phyloP scores from a whole-genome alignment of 2,329 filamentous ascomycete species.

The Colletotrichum lentis region DNA sequence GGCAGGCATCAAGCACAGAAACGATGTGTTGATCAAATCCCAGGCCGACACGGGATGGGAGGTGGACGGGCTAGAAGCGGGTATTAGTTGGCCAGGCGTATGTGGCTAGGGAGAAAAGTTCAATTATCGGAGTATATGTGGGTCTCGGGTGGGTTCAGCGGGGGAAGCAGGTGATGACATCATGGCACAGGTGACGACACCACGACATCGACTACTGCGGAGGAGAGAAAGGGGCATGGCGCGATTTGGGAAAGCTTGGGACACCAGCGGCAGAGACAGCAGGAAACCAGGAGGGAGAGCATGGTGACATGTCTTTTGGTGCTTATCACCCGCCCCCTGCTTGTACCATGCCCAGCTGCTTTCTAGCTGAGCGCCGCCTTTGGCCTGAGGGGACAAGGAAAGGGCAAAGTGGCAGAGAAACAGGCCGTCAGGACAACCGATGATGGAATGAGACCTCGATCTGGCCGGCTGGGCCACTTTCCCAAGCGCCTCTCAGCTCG shows the following conservation, averaged over 20 bases:
- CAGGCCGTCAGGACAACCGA: slow-evolving; percentile 14
- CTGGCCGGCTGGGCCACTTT: slow-evolving; percentile 10
- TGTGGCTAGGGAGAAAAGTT: slow-evolving; percentile 24
- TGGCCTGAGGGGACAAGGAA: slow-evolving; percentile 6
- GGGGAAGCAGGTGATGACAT: slow-evolving; percentile 51
- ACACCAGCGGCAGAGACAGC: neutral
- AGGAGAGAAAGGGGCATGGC: slow-evolving; percentile 21
- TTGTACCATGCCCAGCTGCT: slow-evolving; percentile 4
- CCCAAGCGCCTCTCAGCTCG: slow-evolving; percentile 8
- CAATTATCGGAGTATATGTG: slow-evolving; percentile 20
- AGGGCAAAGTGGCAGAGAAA: neutral
- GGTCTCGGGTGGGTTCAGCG: slow-evolving; percentile 27
- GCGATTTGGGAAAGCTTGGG: slow-evolving; percentile 7
- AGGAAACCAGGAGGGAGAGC: neutral
- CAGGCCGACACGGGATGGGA: neutral
- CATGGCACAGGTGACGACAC: slow-evolving; percentile 51
- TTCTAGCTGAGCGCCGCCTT: neutral
- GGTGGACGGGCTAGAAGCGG: slow-evolving; percentile 27
- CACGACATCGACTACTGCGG: slow-evolving; percentile 20
- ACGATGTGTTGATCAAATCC: slow-evolving; percentile 17
- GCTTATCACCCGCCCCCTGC: slow-evolving; percentile 3
- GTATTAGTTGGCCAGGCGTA: slow-evolving; percentile 21
- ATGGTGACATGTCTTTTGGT: slow-evolving; percentile 5
- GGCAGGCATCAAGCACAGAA: neutral
- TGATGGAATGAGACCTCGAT: slow-evolving; percentile 37